Evolutionary conservation across 179 eudicot species (phyloP).

Genomic region (Beta lomatogona): DNA sequence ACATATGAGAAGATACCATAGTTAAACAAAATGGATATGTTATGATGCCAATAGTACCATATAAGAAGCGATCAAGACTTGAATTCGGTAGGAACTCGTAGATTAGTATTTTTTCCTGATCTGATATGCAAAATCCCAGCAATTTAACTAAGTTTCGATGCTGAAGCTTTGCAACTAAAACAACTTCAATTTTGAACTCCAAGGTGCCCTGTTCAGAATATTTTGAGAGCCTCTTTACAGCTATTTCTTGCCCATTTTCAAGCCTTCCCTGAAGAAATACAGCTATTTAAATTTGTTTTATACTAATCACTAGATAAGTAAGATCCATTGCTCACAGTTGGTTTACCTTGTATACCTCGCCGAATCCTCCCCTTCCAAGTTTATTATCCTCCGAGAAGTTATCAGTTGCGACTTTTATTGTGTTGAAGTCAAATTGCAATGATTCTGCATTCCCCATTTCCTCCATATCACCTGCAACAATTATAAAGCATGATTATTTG

Average conservation of each 20-base stretch:
- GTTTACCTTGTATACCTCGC: too few species aligned
- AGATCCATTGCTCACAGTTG: too few species aligned
- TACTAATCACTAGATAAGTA: too few species aligned
- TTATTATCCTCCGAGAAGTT: too few species aligned
- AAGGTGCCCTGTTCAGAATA: not conserved
- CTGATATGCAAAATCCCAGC: not conserved
- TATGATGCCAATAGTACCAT: not conserved
- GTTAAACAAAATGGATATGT: too few species aligned
- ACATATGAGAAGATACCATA: too few species aligned
- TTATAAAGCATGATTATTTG: too few species aligned
- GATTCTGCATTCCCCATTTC: not conserved
- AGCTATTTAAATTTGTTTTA: not conserved
- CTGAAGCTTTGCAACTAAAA: slow-evolving; percentile 4
- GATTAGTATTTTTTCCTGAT: not conserved
- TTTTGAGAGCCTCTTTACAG: not conserved
- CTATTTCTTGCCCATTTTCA: not conserved
- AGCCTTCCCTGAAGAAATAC: not conserved
- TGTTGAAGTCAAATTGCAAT: not conserved
- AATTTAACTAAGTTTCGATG: not conserved
- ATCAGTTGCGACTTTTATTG: not conserved
- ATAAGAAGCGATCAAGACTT: slow-evolving; percentile 6
- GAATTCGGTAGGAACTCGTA: not conserved
- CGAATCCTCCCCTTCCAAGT: too few species aligned
- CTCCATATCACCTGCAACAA: not conserved
- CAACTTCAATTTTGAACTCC: slow-evolving; percentile 3